phyloP scores from a whole-genome alignment of 371 early-diverging fungal species.

The Actinomortierella ambigua region DNA sequence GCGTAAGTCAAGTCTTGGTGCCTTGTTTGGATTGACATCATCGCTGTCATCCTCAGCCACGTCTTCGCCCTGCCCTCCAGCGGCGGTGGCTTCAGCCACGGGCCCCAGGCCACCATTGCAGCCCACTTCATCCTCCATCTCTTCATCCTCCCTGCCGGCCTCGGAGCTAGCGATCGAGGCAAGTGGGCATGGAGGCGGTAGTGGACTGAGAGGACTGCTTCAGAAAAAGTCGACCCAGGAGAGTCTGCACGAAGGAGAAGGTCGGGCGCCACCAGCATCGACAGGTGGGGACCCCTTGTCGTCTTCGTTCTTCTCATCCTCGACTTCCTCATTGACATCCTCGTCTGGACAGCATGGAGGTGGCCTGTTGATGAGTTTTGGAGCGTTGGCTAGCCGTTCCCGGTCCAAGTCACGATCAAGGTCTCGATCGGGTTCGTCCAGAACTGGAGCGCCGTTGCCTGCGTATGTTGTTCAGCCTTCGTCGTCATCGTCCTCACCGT shows the following conservation, averaged over 20 bases:
- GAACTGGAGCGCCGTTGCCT: too few species aligned
- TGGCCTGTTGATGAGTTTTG: constrained; percentile 29
- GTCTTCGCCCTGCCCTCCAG: background rate
- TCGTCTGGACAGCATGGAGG: constrained; percentile 6
- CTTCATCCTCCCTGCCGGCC: background rate
- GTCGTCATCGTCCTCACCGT: too few species aligned
- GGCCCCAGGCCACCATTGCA: background rate
- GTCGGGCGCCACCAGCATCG: too few species aligned
- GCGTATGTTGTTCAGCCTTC: too few species aligned
- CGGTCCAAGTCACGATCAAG: constrained; percentile 31
- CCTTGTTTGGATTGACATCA: too few species aligned
- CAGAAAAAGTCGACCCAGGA: too few species aligned
- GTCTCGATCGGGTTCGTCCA: constrained; percentile 11
- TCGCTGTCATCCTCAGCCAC: background rate
- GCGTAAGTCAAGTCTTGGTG: background rate
- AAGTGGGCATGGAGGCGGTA: too few species aligned
- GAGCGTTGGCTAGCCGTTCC: constrained; percentile 12
- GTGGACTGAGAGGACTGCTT: too few species aligned
- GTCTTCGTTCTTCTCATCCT: background rate
- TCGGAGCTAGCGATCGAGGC: background rate
- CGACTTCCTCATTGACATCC: background rate
- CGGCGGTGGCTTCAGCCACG: background rate
- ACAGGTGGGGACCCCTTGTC: background rate
- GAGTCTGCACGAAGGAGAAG: too few species aligned
- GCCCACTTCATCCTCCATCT: background rate